Evolutionary conservation across 192 early-diverging fungal species (phyloP), one percentile per base, ranked within the genome.

Genomic region (Chytriomyces sp.): DNA sequence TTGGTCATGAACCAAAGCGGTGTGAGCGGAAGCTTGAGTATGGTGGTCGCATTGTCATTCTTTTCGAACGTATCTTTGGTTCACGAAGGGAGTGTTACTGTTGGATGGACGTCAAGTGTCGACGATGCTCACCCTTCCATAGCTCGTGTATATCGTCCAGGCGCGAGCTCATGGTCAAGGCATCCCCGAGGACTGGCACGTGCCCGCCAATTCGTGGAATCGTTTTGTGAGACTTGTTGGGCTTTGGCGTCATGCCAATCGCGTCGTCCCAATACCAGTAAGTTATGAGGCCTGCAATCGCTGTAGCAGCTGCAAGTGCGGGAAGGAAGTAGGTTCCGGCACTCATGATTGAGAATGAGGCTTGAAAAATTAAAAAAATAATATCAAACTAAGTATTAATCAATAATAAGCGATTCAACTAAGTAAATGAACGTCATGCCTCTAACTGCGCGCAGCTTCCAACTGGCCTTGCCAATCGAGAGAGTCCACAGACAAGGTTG

Each of bases 171-270:
- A 39, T n/a, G n/a, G 55, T 37, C 17, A 70, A 14, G n/a, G 55
- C 34, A 32, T 70, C 68, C 2, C 68, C 68, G 39, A 70, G 14
- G 52, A 70, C 17, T 12, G 68, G 68, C 32, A 70, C 17, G 12
- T 10, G 6, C 6, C 55, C 52, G 1, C 12, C n/a, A 30, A 54
- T 28, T 28, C 68, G 61, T 6, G 52, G 30, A 19, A 70, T 2
- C 22, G 31, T 39, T 31, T 70, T 8, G 54, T 28, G 8, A 22
- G 39, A 31, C 54, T 36, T 70, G n/a, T 12, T 39, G n/a, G n/a
- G n/a, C n/a, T n/a, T n/a, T n/a, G n/a, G n/a, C 0, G 52, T 30
- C 19, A 25, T 22, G 31, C 17, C 8, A 31, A 70, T 56, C 17
- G 68, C 32, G n/a, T 59, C 55, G 68, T 70, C 55, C 34, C 56